Conservation (phyloP, 2,329 filamentous ascomycete species). For the Colletotrichum cordylinicola region DNA sequence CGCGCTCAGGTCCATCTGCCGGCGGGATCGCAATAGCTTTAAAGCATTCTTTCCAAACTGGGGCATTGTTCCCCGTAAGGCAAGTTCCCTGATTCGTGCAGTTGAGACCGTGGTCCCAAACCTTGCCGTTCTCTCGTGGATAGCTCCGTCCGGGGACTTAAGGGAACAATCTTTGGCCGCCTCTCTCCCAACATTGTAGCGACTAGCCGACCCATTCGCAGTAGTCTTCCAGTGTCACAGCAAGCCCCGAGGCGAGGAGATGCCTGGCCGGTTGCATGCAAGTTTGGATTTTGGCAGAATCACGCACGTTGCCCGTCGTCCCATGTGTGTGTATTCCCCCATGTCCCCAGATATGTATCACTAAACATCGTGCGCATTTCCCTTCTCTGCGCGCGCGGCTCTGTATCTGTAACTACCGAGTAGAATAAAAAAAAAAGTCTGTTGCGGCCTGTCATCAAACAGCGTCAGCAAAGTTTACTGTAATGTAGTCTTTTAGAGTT, state of each 20-base stretch:
- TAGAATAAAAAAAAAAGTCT: neutral
- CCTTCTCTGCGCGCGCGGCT: neutral
- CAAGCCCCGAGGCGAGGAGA: neutral
- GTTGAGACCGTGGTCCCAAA: neutral
- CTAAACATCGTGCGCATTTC: neutral
- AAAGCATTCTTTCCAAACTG: neutral
- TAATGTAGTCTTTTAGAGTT: neutral
- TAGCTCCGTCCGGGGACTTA: neutral
- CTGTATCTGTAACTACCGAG: neutral
- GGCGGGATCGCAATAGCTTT: neutral
- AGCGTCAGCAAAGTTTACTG: neutral
- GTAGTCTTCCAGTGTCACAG: neutral
- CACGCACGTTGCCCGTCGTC: neutral
- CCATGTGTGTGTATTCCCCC: neutral
- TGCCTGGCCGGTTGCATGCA: neutral
- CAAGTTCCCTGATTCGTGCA: constrained; percentile 8
- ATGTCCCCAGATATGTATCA: neutral
- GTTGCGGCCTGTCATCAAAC: neutral
- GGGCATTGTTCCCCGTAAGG: neutral
- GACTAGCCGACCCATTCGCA: neutral
- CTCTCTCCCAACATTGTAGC: neutral
- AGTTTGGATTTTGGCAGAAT: neutral
- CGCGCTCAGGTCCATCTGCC: neutral
- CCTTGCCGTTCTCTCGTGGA: neutral
- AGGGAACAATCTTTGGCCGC: neutral